phyloP scores from a whole-genome alignment of 2,329 filamentous ascomycete genomes.

The Trichoderma cornu-damae region DNA sequence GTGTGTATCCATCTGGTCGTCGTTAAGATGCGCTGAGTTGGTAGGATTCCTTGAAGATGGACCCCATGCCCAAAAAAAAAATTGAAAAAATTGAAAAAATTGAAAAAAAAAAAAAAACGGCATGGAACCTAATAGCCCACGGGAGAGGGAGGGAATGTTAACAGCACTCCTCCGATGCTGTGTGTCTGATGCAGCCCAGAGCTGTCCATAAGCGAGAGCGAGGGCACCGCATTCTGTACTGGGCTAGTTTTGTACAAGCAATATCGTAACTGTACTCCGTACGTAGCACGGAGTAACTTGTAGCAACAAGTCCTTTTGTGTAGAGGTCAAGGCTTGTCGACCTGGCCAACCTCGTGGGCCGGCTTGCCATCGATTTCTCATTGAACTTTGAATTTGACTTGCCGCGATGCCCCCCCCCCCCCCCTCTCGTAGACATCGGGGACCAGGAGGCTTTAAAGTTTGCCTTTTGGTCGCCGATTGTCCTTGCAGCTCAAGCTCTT shows the following conservation, averaged over 20 bases:
- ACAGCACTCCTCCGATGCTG: conserved; percentile 1
- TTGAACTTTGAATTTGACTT: background rate
- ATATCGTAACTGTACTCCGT: background rate
- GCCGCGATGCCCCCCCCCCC: background rate
- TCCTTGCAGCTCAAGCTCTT: background rate
- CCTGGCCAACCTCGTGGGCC: too few relatives aligned
- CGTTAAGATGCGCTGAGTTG: background rate
- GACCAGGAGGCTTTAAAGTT: conserved; percentile 2
- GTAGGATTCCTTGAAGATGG: background rate
- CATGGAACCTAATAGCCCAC: background rate
- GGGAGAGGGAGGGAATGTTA: background rate
- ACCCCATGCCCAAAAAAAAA: too few relatives aligned
- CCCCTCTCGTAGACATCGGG: background rate
- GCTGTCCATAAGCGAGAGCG: background rate
- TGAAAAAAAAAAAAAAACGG: too few relatives aligned
- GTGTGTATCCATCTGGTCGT: conserved; percentile 1
- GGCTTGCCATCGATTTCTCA: background rate
- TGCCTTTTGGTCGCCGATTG: conserved; percentile 2
- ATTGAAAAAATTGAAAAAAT: too few relatives aligned
- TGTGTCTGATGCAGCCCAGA: background rate
- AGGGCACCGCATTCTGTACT: background rate
- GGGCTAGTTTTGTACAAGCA: background rate
- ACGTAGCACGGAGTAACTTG: too few relatives aligned
- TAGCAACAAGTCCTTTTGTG: background rate
- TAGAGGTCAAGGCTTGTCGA: background rate